A percentile compares a stretch with the other conserved stretches of the same genome.
Conservation (phyloP, 2,329 filamentous ascomycete genomes). For the Cladosporium colombiae region DNA sequence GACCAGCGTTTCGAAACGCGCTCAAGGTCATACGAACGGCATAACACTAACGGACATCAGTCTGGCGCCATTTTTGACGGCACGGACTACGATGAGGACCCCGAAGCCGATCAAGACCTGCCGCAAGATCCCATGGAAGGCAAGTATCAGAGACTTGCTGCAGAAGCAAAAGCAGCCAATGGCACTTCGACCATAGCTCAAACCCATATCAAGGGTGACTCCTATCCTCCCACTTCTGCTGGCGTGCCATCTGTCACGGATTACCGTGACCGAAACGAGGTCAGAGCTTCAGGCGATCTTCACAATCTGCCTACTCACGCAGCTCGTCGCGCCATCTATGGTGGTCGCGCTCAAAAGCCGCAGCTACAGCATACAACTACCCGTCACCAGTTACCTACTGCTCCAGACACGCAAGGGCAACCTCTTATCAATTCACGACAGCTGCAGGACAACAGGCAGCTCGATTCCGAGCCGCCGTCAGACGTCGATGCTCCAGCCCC, state of each 20-base stretch:
- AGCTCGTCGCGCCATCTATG: background rate
- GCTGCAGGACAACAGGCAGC: background rate
- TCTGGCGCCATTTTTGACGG: background rate
- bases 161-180: background rate
- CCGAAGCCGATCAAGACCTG: background rate
- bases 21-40: background rate
- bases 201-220: slow-evolving; percentile 25
- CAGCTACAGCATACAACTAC: background rate
- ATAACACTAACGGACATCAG: background rate
- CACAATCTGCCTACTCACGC: background rate
- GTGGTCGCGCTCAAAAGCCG: background rate
- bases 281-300: background rate
- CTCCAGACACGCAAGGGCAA: background rate
- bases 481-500: background rate
- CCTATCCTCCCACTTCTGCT: slow-evolving; percentile 25
- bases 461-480: background rate
- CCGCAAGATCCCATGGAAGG: background rate
- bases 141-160: background rate
- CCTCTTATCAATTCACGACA: background rate
- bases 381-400: background rate
- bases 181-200: slow-evolving; percentile 8
- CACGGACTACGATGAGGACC: slow-evolving; percentile 4
- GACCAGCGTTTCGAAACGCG: background rate
- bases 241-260: slow-evolving; percentile 17
- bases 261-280: background rate